A percentile compares a stretch with the other conserved stretches of the same genome.
phyloP scores from a whole-genome alignment of 2,329 filamentous ascomycete genomes.

The Ophiostoma piceae region DNA sequence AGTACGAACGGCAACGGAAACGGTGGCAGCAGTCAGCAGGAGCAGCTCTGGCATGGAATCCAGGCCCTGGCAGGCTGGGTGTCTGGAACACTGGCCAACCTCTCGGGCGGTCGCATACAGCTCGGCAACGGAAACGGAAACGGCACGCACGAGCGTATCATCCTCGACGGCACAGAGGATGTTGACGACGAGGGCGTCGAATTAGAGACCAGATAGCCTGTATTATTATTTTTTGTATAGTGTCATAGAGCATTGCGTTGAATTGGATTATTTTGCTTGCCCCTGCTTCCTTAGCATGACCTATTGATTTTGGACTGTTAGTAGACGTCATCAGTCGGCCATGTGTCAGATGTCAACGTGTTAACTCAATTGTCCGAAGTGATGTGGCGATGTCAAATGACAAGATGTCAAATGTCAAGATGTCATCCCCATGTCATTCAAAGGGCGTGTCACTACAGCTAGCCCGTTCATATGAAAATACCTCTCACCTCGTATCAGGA shows the following conservation, averaged over 20 bases:
- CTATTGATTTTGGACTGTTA: not conserved
- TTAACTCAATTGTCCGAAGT: not conserved
- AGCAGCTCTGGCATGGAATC: conserved; percentile 59
- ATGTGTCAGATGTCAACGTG: too few species aligned
- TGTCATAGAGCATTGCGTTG: not conserved
- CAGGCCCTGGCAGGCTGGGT: conserved; percentile 53
- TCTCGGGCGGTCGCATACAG: conserved; percentile 53
- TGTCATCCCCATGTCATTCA: not conserved
- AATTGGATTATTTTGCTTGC: not conserved
- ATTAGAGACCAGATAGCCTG: conserved; percentile 33
- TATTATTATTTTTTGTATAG: conserved; percentile 5
- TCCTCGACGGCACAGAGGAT: conserved; percentile 50
- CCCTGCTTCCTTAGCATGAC: not conserved
- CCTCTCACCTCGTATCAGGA: not conserved
- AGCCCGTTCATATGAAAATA: not conserved
- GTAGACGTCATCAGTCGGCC: not conserved
- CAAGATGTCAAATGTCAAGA: not conserved
- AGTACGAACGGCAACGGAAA: conserved; percentile 50
- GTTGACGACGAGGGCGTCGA: conserved; percentile 44
- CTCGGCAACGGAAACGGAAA: conserved; percentile 40
- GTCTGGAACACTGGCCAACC: conserved; percentile 48
- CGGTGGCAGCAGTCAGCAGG: conserved; percentile 53
- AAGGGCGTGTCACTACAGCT: not conserved
- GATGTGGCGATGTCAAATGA: not conserved
- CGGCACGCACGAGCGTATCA: conserved; percentile 32